phyloP scores from a whole-genome alignment of 306 rosid genomes.

The Prunus dulcis region DNA sequence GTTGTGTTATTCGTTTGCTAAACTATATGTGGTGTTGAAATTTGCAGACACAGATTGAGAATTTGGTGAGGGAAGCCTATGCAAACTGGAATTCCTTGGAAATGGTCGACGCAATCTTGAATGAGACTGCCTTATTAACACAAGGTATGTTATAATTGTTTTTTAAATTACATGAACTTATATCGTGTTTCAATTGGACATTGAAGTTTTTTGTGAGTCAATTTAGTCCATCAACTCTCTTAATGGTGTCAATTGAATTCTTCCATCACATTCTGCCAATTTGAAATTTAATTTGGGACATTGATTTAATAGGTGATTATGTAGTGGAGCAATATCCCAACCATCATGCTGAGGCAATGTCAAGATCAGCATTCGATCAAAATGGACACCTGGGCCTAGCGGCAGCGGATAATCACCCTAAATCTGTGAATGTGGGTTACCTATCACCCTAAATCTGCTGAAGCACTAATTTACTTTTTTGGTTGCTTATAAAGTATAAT shows the following conservation, averaged over 20 bases:
- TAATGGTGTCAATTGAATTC: no score
- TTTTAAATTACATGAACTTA: no score
- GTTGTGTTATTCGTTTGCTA: no score
- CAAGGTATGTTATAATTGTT: constrained; percentile 39
- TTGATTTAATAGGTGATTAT: constrained; percentile 24
- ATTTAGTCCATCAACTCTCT: no score
- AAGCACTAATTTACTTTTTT: no score
- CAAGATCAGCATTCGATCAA: constrained; percentile 23
- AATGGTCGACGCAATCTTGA: constrained; percentile 39
- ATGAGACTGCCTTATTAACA: constrained; percentile 42
- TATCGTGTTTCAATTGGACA: no score
- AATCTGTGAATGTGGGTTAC: constrained; percentile 18
- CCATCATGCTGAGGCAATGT: constrained; percentile 13
- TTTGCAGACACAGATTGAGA: constrained; percentile 46
- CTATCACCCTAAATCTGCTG: no score
- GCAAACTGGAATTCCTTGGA: constrained; percentile 46
- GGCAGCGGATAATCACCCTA: constrained; percentile 15
- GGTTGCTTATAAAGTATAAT: background rate
- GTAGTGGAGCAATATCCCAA: constrained; percentile 24
- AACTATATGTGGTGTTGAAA: no score
- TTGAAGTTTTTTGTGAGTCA: no score
- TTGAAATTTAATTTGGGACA: no score
- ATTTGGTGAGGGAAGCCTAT: constrained; percentile 52
- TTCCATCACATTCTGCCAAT: no score
- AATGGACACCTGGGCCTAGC: constrained; percentile 2